Evolutionary conservation across 2,329 filamentous ascomycete genomes (phyloP).

Genomic region (Alternaria triticimaculans): DNA sequence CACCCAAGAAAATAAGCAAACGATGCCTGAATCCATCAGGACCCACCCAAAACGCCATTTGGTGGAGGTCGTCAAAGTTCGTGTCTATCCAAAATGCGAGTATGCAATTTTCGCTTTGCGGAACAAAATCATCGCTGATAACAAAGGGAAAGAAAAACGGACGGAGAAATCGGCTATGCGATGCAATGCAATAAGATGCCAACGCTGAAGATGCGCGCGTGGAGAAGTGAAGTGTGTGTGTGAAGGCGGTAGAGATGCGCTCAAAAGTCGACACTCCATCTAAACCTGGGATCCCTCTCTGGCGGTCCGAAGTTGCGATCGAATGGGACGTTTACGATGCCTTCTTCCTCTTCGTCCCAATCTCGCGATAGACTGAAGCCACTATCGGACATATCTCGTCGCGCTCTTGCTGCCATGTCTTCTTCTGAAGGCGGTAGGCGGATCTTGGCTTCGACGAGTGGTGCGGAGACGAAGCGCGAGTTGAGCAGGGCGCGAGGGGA

Average conservation of each 20-base stretch:
- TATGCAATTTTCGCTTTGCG: conserved; percentile 3
- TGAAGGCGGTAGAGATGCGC: not conserved
- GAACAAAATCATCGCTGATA: not conserved
- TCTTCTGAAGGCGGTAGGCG: conserved; percentile 41
- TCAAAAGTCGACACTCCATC: conserved; percentile 54
- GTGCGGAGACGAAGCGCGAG: conserved; percentile 47
- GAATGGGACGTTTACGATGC: conserved; percentile 36
- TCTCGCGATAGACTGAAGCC: conserved; percentile 27
- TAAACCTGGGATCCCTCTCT: conserved; percentile 46
- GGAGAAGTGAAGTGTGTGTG: not conserved
- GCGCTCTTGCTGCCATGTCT: conserved; percentile 31
- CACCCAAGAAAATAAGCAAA: not conserved
- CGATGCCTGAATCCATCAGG: not conserved
- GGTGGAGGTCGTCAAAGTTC: not conserved
- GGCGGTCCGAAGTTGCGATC: conserved; percentile 40
- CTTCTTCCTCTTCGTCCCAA: conserved; percentile 29
- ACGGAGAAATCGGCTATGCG: not conserved
- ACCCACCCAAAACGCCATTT: conserved; percentile 1
- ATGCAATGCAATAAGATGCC: conserved; percentile 1
- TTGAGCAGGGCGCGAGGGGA: conserved; percentile 42
- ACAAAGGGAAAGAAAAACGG: not conserved
- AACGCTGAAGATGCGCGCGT: not conserved
- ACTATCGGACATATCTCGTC: conserved; percentile 23
- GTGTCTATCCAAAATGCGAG: conserved; percentile 11
- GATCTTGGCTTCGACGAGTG: conserved; percentile 48